Conservation (phyloP, 768 basidiomycete genomes). For the Fibroporia radiculosa region DNA sequence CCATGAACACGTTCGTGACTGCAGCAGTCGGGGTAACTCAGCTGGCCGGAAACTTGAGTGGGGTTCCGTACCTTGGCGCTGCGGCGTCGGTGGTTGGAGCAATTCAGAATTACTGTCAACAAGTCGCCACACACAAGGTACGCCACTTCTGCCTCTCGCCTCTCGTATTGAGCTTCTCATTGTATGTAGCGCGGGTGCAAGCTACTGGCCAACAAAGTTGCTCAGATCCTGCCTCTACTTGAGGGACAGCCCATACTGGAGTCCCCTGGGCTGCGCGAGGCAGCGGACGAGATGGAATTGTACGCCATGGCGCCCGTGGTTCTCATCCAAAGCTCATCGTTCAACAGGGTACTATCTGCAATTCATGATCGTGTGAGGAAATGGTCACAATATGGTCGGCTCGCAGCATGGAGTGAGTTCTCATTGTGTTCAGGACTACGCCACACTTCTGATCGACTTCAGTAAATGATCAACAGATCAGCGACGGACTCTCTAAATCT, state of each 20-base stretch:
- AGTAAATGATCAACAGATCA: not conserved
- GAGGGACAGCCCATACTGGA: not conserved
- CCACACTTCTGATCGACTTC: not conserved
- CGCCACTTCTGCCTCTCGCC: not conserved
- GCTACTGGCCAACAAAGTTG: not conserved
- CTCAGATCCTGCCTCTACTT: not conserved
- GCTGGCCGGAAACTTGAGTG: not conserved
- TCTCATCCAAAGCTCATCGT: too few relatives aligned
- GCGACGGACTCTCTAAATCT: not conserved
- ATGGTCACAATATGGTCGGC: not conserved
- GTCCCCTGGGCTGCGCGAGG: not conserved
- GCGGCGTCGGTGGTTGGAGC: conserved; percentile 24
- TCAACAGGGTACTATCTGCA: too few relatives aligned
- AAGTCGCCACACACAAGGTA: conserved; percentile 45
- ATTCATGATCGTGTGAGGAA: not conserved
- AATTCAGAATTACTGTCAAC: conserved; percentile 37
- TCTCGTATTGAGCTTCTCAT: not conserved
- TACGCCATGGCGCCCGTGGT: not conserved
- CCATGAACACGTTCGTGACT: not conserved
- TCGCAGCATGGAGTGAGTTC: conserved; percentile 35
- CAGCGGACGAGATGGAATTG: not conserved
- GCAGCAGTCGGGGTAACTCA: not conserved
- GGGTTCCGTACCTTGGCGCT: not conserved
- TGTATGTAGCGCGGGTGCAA: not conserved
- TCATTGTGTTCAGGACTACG: not conserved